Evolutionary conservation across 495 filamentous ascomycete genomes (phyloP), one percentile per base, ranked within the genome.

Genomic region (Tuber microsphaerosporum): DNA sequence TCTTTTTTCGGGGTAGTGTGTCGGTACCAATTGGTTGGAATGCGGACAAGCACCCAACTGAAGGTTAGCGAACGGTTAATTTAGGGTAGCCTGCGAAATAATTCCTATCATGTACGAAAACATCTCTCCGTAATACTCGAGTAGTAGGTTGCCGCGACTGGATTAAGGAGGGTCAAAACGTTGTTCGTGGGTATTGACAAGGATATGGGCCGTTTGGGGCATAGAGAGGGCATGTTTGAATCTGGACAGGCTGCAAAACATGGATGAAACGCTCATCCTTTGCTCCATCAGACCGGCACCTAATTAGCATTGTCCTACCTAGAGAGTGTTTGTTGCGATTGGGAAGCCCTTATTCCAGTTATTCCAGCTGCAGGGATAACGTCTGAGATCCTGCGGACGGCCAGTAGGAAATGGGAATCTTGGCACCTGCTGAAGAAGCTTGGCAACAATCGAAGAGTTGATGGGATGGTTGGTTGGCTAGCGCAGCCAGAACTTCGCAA

Each of bases 151-250:
- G 12, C 56, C 12, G 16, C 56, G 26, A 2, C 31, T 65, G 2
- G 12, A 65, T 51, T 41, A 31, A 20, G 14, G 76, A 73, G 71
- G 76, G 76, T 46, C 76, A 73, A 79, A 79, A 78, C 73, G 56
- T 70, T 71, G 42, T 65, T 65, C 14, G 56, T 65, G 26, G 26
- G 12, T 34, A 34, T 34, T 39, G 72, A 51, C 74, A 76, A 72
- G 76, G 76, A 71, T 78, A 56, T 68, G 70, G 71, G 73, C 76
- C 73, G 77, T 75, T 78, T 70, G 72, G 71, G 71, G 34, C 43
- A 37, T 51, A 76, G 65, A 78, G 72, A 75, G 48, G 56, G 78
- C 48, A 79, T 69, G 76, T 79, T 79, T 79, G 76, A 79, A 65
- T 56, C 74, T 70, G 74, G 72, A 70, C 51, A 46, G 75, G 45